These are phyloP conservation scores for Lachnellula hyalina DNA, from an alignment of 2,329 filamentous ascomycete species.

Conservation along the genomic window DNA sequence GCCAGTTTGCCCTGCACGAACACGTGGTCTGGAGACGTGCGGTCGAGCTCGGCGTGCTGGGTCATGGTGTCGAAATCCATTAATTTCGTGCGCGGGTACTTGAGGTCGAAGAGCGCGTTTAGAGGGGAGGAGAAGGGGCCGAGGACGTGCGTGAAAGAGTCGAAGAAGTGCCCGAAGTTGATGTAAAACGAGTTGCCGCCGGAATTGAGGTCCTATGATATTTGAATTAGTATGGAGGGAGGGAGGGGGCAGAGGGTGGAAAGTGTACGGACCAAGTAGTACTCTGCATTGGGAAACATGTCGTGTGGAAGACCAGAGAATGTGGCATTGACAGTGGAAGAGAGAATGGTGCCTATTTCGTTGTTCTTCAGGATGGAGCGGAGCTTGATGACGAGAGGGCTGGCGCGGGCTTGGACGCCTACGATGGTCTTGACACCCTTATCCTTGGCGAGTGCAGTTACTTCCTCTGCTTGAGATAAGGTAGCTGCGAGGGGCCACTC, in stretches of 20 bases:
- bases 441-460: conserved; percentile 36
- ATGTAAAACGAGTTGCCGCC: conserved; percentile 12
- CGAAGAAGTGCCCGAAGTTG: conserved; percentile 25
- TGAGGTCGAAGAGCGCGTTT: conserved; percentile 24
- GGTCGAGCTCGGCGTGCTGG: conserved; percentile 20
- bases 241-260: too few relatives aligned
- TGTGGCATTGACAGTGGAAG: conserved; percentile 1
- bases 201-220: conserved; percentile 2
- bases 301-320: conserved; percentile 1
- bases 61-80: conserved; percentile 16
- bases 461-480: conserved; percentile 37
- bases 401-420: conserved; percentile 41
- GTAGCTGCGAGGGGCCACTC: conserved; percentile 45
- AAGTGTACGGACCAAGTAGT: conserved; percentile 7
- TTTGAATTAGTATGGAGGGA: too few relatives aligned
- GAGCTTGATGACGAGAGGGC: conserved; percentile 36
- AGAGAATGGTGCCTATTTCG: conserved; percentile 38
- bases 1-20: conserved; percentile 32
- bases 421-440: conserved; percentile 40
- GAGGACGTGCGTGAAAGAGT: conserved; percentile 31
- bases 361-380: conserved; percentile 38
- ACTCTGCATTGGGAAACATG: conserved; percentile 6
- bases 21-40: conserved; percentile 33
- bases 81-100: conserved; percentile 20
- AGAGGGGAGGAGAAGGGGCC: conserved; percentile 28